Conservation (phyloP, 441 rosid genomes). For the Gossypium schwendimanii region DNA sequence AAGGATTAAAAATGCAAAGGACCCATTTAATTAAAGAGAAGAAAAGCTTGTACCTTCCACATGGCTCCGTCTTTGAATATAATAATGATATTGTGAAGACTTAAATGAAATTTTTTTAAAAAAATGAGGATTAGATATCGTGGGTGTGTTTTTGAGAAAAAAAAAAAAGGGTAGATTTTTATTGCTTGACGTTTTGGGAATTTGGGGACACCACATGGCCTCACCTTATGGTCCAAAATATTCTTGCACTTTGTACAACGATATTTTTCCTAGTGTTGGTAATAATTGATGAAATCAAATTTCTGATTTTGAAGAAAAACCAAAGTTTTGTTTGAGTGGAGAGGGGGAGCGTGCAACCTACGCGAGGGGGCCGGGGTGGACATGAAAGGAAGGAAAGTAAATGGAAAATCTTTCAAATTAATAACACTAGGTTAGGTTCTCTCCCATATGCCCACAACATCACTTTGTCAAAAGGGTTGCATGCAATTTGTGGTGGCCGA, state of each 20-base stretch:
- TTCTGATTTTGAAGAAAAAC: too few species aligned
- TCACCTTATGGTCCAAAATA: not conserved
- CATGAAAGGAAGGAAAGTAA: not conserved
- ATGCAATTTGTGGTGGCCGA: not conserved
- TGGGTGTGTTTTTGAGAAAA: too few species aligned
- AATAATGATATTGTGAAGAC: too few species aligned
- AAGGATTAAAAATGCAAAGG: too few species aligned
- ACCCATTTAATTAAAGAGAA: too few species aligned
- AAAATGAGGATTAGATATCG: too few species aligned
- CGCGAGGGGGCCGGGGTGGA: not conserved
- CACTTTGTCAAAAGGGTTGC: not conserved
- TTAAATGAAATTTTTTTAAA: too few species aligned
- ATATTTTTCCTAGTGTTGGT: not conserved
- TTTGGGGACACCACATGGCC: not conserved
- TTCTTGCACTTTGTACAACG: not conserved
- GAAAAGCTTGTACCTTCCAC: too few species aligned
- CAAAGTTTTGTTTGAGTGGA: too few species aligned
- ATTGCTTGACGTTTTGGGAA: not conserved
- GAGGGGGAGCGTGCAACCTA: slow-evolving; percentile 2
- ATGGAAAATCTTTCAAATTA: not conserved
- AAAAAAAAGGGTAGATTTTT: not conserved
- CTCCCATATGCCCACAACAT: not conserved
- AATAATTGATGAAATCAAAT: not conserved
- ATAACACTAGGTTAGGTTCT: not conserved
- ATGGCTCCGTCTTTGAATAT: too few species aligned